Conservation (phyloP, 208 protist genomes). For the Sergeia podlipaevii region DNA sequence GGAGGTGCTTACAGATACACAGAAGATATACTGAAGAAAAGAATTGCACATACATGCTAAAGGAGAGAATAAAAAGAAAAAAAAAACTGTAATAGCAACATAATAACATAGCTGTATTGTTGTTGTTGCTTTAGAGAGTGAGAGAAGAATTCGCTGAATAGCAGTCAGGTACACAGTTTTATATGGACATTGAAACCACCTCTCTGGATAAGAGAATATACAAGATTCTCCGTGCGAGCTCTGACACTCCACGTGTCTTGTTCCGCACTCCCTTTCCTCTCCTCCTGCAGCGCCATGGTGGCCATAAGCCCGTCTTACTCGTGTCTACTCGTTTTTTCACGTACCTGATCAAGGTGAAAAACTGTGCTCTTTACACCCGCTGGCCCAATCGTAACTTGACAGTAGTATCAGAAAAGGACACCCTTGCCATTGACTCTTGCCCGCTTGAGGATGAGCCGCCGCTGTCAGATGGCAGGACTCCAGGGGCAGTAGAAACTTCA, state of each 20-base stretch:
- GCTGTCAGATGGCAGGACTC: neutral
- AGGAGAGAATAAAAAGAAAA: no score
- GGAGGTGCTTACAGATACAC: no score
- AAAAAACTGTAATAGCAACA: no score
- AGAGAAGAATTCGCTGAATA: no score
- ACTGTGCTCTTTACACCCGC: slow-evolving; percentile 66
- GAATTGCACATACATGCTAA: no score
- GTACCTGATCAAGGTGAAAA: slow-evolving; percentile 81
- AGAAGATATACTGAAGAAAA: no score
- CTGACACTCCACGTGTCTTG: slow-evolving; percentile 68
- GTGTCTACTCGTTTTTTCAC: slow-evolving; percentile 66
- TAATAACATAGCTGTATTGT: no score
- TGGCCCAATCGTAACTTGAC: slow-evolving; percentile 68
- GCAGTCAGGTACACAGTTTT: no score
- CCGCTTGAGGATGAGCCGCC: neutral
- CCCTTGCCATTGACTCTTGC: slow-evolving; percentile 19
- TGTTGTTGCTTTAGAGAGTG: no score
- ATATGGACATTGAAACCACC: no score
- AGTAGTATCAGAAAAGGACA: slow-evolving; percentile 19
- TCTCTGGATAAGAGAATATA: slow-evolving; percentile 35
- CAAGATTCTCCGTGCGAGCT: slow-evolving; percentile 60
- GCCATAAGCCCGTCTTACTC: slow-evolving; percentile 54
- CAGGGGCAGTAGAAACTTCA: neutral
- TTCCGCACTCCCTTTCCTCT: slow-evolving; percentile 47
- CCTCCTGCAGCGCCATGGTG: slow-evolving; percentile 40